Conservation (phyloP, 116 monocot genomes). For the Phalaenopsis hybrid region DNA sequence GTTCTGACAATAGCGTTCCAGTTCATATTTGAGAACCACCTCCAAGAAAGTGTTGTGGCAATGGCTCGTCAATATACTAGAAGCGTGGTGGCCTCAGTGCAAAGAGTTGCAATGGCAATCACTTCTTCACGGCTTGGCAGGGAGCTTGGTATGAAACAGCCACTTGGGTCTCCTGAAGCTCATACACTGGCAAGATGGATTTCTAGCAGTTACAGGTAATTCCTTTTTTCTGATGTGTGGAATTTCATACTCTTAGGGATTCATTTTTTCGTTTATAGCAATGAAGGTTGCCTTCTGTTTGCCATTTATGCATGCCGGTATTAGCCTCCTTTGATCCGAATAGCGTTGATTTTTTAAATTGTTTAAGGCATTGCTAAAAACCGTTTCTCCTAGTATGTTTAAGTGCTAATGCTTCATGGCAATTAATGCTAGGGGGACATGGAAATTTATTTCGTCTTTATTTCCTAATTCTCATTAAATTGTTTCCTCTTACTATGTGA, state of each 20-base stretch:
- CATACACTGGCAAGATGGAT: constrained; percentile 73
- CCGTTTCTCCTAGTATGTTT: not conserved
- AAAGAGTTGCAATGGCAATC: constrained; percentile 94
- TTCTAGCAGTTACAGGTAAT: constrained; percentile 71
- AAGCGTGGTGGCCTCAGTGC: constrained; percentile 78
- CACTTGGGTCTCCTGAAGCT: constrained; percentile 63
- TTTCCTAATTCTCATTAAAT: too few relatives aligned
- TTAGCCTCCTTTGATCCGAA: not conserved
- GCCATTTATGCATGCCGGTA: not conserved
- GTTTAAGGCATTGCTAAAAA: not conserved
- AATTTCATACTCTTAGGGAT: not conserved
- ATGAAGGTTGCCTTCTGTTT: not conserved
- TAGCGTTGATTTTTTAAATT: not conserved
- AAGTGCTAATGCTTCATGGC: too few relatives aligned
- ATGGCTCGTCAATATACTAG: constrained; percentile 93
- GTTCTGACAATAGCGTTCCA: constrained; percentile 97
- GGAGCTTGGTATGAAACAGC: constrained; percentile 39
- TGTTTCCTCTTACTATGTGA: too few relatives aligned
- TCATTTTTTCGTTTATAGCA: not conserved
- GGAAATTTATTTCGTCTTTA: too few relatives aligned
- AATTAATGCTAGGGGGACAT: too few relatives aligned
- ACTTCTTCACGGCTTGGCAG: constrained; percentile 51
- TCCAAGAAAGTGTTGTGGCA: constrained; percentile 67
- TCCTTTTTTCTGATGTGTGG: not conserved
- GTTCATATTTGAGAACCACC: constrained; percentile 74